Evolutionary conservation across 2,329 filamentous ascomycete genomes (phyloP).

Genomic region (Onygenales sp.): DNA sequence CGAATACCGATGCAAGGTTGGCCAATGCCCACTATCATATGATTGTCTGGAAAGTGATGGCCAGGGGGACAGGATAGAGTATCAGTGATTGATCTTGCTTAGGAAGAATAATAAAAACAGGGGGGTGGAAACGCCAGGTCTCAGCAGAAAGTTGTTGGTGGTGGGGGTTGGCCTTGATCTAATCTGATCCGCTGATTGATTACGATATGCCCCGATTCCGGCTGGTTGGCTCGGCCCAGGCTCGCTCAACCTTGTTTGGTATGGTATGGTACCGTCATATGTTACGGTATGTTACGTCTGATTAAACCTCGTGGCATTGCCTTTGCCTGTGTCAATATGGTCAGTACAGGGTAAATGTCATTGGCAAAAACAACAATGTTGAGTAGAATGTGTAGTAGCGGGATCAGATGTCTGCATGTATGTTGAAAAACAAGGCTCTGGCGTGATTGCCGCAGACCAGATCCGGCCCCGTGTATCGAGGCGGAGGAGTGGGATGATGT

Average conservation of each 20-base stretch:
- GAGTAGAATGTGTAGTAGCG: too few species aligned
- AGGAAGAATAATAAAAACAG: not conserved
- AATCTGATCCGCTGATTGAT: constrained; percentile 11
- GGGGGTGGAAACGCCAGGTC: not conserved
- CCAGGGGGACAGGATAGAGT: too few species aligned
- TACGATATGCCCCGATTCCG: not conserved
- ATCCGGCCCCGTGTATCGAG: not conserved
- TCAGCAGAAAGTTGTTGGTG: not conserved
- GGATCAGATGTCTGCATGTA: too few species aligned
- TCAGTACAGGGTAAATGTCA: too few species aligned
- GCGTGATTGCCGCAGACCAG: too few species aligned
- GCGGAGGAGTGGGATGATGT: not conserved
- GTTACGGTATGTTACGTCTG: not conserved
- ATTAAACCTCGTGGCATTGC: not conserved
- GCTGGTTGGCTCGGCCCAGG: not conserved
- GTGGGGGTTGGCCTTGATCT: constrained; percentile 3
- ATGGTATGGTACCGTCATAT: not conserved
- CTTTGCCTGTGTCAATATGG: too few species aligned
- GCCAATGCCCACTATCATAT: too few species aligned
- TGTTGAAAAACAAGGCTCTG: too few species aligned
- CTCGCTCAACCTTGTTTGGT: not conserved
- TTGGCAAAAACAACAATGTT: too few species aligned
- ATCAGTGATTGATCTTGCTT: too few species aligned
- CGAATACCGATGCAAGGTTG: too few species aligned
- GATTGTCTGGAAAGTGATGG: too few species aligned